Percentiles rank a stretch among this genome's conserved stretches.
phyloP scores from a whole-genome alignment of 805 yeast genomes.

The Candida taoyuanica region DNA sequence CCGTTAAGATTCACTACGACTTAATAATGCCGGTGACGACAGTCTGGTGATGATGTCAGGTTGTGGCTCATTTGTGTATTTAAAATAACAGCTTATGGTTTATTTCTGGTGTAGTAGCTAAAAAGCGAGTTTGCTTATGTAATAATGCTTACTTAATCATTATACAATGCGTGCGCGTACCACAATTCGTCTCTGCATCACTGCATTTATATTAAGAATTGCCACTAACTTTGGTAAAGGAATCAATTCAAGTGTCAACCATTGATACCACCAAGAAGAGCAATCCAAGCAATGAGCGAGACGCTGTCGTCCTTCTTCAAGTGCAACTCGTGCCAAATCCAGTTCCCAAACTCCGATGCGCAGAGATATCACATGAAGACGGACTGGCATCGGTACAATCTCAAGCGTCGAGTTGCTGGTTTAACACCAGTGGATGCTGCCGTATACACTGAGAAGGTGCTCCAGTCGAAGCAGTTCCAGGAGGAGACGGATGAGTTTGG shows the following conservation, averaged over 20 bases:
- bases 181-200: too few species aligned
- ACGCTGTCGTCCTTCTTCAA: conserved; percentile 42
- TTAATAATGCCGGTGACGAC: conserved; percentile 6
- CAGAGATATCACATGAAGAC: conserved; percentile 95
- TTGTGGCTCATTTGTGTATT: conserved; percentile 21
- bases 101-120: neutral
- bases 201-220: too few species aligned
- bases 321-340: conserved; percentile 85
- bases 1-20: conserved; percentile 58
- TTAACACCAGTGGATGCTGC: conserved; percentile 69
- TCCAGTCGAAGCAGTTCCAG: conserved; percentile 30
- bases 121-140: too few species aligned
- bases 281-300: neutral
- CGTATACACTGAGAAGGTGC: conserved; percentile 35
- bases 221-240: too few species aligned
- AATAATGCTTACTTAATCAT: neutral
- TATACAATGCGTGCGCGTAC: conserved; percentile 1
- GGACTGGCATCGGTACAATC: conserved; percentile 96
- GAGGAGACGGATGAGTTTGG: conserved; percentile 37
- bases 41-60: conserved; percentile 16
- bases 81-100: conserved; percentile 6
- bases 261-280: too few species aligned
- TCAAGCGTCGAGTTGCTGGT: conserved; percentile 87
- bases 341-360: conserved; percentile 73
- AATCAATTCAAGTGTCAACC: too few species aligned